Evolutionary conservation across 2,329 filamentous ascomycete genomes (phyloP).

Genomic region (Escovopsis weberi): DNA sequence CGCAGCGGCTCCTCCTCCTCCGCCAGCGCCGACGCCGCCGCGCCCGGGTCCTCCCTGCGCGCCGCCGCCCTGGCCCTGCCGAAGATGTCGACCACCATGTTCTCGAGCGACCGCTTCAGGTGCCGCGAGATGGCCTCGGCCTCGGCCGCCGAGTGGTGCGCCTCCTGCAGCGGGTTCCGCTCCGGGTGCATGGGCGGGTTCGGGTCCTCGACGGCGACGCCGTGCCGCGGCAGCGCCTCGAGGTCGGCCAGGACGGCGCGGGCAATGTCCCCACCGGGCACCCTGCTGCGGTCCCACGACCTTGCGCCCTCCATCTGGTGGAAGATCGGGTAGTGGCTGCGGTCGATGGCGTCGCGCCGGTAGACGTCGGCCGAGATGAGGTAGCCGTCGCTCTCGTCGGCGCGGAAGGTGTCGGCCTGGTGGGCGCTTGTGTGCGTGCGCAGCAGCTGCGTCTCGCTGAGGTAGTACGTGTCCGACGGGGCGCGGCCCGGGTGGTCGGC

Average conservation of each 20-base stretch:
- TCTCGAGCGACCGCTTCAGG: constrained; percentile 76
- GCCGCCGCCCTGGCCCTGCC: constrained; percentile 57
- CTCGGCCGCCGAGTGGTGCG: constrained; percentile 58
- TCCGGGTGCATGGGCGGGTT: constrained; percentile 64
- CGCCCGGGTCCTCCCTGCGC: constrained; percentile 32
- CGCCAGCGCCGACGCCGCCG: constrained; percentile 11
- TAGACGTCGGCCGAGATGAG: constrained; percentile 93
- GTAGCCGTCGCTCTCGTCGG: constrained; percentile 61
- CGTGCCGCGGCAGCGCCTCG: constrained; percentile 55
- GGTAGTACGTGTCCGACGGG: constrained; percentile 87
- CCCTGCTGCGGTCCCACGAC: constrained; percentile 64
- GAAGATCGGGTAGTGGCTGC: constrained; percentile 91
- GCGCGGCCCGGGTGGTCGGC: constrained; percentile 75
- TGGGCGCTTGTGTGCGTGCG: constrained; percentile 93
- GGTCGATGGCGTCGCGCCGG: constrained; percentile 84
- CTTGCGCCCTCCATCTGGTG: constrained; percentile 97
- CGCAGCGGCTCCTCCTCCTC: constrained; percentile 52
- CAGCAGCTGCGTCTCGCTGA: constrained; percentile 71
- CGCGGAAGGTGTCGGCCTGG: constrained; percentile 67
- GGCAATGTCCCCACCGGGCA: constrained; percentile 42
- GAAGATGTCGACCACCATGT: constrained; percentile 84
- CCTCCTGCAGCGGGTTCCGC: constrained; percentile 67
- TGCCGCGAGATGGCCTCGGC: constrained; percentile 72
- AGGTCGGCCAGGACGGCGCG: constrained; percentile 57
- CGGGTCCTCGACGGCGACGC: constrained; percentile 67